Evolutionary conservation across 176 grass and related monocot species (phyloP).

Genomic region (Carex myosuroides): DNA sequence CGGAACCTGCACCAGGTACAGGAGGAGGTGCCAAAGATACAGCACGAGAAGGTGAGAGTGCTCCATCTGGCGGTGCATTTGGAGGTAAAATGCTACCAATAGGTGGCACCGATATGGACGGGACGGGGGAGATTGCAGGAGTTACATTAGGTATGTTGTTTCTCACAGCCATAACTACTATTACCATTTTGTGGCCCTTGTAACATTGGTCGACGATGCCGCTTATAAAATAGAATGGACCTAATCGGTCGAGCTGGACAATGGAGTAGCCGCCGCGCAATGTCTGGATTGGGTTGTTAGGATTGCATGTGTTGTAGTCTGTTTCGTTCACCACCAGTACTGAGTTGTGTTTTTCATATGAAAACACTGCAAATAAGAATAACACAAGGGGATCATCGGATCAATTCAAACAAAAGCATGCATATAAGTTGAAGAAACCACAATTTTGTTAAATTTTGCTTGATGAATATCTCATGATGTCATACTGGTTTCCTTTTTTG

Average conservation of each 20-base stretch:
- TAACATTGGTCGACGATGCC: conserved; percentile 40
- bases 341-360: conserved; percentile 29
- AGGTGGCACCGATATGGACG: conserved; percentile 11
- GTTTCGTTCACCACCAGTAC: conserved; percentile 54
- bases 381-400: background rate
- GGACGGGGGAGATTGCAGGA: background rate
- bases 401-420: background rate
- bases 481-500: too few species aligned
- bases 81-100: conserved; percentile 4
- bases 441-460: too few species aligned
- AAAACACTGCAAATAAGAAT: conserved; percentile 49
- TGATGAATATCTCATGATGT: background rate
- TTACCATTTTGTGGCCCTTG: conserved; percentile 59
- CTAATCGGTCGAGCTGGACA: conserved; percentile 52
- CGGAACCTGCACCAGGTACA: background rate
- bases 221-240: conserved; percentile 80
- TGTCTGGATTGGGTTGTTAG: conserved; percentile 32
- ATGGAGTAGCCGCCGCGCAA: conserved; percentile 33
- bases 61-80: background rate
- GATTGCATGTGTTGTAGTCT: conserved; percentile 46
- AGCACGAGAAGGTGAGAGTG: background rate
- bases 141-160: background rate
- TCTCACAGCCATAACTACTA: conserved; percentile 52
- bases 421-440: background rate
- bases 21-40: background rate